phyloP scores from a whole-genome alignment of 176 grass and related monocot species.

The Oryza australiensis region DNA sequence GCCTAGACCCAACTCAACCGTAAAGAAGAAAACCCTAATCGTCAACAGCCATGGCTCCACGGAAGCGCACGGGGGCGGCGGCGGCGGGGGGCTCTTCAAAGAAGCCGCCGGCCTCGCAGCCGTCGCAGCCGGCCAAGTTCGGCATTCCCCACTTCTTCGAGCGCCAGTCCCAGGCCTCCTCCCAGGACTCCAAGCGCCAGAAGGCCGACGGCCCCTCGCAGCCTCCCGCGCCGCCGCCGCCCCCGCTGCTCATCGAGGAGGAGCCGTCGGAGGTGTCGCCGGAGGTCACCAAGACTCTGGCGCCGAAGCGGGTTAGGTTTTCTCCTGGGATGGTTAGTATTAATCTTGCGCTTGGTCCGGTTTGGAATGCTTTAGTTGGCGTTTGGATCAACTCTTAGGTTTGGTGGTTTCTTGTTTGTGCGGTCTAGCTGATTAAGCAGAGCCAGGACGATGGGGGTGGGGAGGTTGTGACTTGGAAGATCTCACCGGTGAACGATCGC shows the following conservation, averaged over 20 bases:
- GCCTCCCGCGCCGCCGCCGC: conserved; percentile 28
- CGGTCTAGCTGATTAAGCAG: conserved; percentile 79
- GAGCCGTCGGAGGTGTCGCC: conserved; percentile 68
- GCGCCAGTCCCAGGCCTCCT: conserved; percentile 74
- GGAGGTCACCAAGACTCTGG: conserved; percentile 59
- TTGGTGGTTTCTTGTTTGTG: conserved; percentile 16
- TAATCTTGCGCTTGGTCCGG: background rate
- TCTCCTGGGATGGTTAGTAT: conserved; percentile 85
- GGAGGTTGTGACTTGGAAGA: conserved; percentile 83
- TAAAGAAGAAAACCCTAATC: conserved; percentile 1
- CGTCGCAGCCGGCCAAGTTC: conserved; percentile 81
- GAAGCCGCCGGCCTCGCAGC: conserved; percentile 55
- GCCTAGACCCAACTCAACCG: background rate
- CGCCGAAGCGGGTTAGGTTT: conserved; percentile 79
- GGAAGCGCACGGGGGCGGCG: conserved; percentile 54
- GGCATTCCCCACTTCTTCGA: conserved; percentile 97
- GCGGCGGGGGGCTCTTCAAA: conserved; percentile 40
- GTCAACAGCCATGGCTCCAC: conserved; percentile 55
- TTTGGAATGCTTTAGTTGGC: background rate
- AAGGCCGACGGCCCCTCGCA: conserved; percentile 23
- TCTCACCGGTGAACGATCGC: conserved; percentile 87
- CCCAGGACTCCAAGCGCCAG: conserved; percentile 44
- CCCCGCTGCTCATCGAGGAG: conserved; percentile 11
- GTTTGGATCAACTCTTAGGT: background rate
- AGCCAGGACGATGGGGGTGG: conserved; percentile 87